Evolutionary conservation across 768 basidiomycete genomes (phyloP), one percentile per base, ranked within the genome.

Genomic region (Saitozyma podzolica): DNA sequence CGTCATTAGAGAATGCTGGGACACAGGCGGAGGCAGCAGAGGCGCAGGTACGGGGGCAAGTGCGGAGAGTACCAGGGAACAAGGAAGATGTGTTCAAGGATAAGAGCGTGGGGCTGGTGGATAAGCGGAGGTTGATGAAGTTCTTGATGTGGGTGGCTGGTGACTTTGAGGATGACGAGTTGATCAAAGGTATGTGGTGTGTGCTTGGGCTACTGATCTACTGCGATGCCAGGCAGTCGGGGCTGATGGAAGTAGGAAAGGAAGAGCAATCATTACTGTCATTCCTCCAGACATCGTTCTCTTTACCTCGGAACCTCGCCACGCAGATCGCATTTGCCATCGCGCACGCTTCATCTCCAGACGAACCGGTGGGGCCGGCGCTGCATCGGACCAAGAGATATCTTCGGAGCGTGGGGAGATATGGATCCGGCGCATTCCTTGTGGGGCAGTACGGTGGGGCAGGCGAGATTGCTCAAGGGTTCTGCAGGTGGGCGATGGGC

Each of bases 51-150:
- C 20, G 20, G 76, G 75, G 56, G 67, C 19, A 74, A 86, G 50
- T 68, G 57, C 85, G 85, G 69, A 84, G 79, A 54, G 94, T 97
- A 0, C 95, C 95, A 0, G 87, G 88, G 40, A 90, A 86, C 80
- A 97, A 96, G 77, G 93, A 93, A 78, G 89, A 91, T 62, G 85
- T 98, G 3, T 97, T 98, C 84, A 92, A 89, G 81, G 88, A 86
- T 80, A 87, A 86, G 72, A 83, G 83, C 9, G 84, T 97, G 8
- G 83, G 83, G 8, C 83, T 97, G 10, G 76, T 93, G 40, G 91
- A 94, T 65, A 98, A 97, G 81, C 82, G 94, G 50, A 84, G 90
- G 40, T 81, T 98, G 29, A 97, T 97, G 90, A 90, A 93, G 61
- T 92, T 95, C 70, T 80, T 98, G 51, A 84, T 88, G 68, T 93